A percentile compares a stretch with the other conserved stretches of the same genome.
These are phyloP conservation scores for Paxillus rubicundulus DNA, from an alignment of 768 basidiomycete species.

Conservation along the genomic window DNA sequence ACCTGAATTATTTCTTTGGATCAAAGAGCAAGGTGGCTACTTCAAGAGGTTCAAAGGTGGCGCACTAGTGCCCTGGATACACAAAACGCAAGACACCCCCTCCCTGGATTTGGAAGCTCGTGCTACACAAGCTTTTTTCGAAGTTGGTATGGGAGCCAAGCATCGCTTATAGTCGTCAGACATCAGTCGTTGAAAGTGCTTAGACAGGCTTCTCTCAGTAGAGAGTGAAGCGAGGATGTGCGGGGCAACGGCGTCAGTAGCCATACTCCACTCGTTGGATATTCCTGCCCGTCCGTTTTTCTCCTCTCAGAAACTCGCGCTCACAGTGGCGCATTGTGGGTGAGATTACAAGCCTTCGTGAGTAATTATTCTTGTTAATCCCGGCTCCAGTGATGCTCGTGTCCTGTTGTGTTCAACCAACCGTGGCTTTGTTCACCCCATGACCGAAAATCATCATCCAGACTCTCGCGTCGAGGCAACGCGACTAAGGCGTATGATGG, in stretches of 20 bases:
- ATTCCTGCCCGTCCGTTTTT: slow-evolving; percentile 79
- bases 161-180: slow-evolving; percentile 3
- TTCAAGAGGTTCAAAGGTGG: slow-evolving; percentile 89
- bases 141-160: slow-evolving; percentile 46
- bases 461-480: slow-evolving; percentile 85
- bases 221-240: slow-evolving; percentile 69
- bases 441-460: slow-evolving; percentile 97
- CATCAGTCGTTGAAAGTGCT: slow-evolving; percentile 4
- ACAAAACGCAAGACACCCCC: slow-evolving; percentile 27
- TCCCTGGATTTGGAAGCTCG: slow-evolving; percentile 79
- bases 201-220: slow-evolving; percentile 69
- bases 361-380: slow-evolving; percentile 9
- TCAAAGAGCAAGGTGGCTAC: slow-evolving; percentile 82
- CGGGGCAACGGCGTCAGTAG: slow-evolving; percentile 91
- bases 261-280: slow-evolving; percentile 89
- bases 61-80: slow-evolving; percentile 65
- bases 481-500: slow-evolving; percentile 85
- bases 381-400: slow-evolving; percentile 70
- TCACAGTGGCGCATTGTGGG: slow-evolving; percentile 95
- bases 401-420: slow-evolving; percentile 77
- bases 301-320: slow-evolving; percentile 63
- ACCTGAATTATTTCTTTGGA: slow-evolving; percentile 73
- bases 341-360: slow-evolving; percentile 32
- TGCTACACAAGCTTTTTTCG: slow-evolving; percentile 82
- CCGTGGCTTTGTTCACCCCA: slow-evolving; percentile 70